Percentiles rank a stretch among this genome's conserved stretches.
Conservation (phyloP, 1,284 basidiomycete species). For the Ganoderma resinaceum region DNA sequence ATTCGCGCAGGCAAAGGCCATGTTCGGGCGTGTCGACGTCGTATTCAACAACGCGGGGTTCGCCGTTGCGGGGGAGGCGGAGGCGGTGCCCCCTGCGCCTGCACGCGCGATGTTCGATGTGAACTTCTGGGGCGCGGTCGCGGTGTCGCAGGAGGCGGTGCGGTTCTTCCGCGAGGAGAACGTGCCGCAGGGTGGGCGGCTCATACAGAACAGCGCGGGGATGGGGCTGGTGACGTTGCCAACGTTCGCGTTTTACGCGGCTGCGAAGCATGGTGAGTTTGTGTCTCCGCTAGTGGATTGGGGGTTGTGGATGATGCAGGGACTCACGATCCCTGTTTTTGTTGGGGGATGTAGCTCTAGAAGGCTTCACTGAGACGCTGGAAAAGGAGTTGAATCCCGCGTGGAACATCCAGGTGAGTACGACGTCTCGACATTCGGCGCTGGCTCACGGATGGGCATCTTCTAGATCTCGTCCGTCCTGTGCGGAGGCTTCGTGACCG, state of each 20-base stretch:
- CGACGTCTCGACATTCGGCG: no score
- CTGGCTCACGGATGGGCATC: neutral
- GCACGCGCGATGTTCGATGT: slow-evolving; percentile 46
- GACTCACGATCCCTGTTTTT: neutral
- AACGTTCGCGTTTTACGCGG: slow-evolving; percentile 40
- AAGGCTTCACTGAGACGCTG: slow-evolving; percentile 43
- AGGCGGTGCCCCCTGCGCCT: slow-evolving; percentile 39
- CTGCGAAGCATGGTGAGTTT: slow-evolving; percentile 38
- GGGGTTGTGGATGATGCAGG: neutral
- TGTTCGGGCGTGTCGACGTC: slow-evolving; percentile 50
- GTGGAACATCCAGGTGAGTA: slow-evolving; percentile 42
- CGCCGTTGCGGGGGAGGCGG: slow-evolving; percentile 32
- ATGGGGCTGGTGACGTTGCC: slow-evolving; percentile 35
- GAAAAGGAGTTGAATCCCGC: slow-evolving; percentile 37
- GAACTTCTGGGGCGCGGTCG: slow-evolving; percentile 48
- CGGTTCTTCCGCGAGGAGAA: slow-evolving; percentile 48
- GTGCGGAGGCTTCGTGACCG: slow-evolving; percentile 26
- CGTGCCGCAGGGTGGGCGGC: slow-evolving; percentile 40
- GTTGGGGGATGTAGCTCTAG: slow-evolving; percentile 37
- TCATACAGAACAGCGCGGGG: slow-evolving; percentile 41
- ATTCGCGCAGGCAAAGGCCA: slow-evolving; percentile 41
- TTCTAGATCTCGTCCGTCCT: slow-evolving; percentile 24
- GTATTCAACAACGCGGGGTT: slow-evolving; percentile 52
- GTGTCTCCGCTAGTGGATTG: neutral
- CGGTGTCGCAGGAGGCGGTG: slow-evolving; percentile 44